phyloP scores from a whole-genome alignment of 2,329 filamentous ascomycete species.

The Cladophialophora yegresii region DNA sequence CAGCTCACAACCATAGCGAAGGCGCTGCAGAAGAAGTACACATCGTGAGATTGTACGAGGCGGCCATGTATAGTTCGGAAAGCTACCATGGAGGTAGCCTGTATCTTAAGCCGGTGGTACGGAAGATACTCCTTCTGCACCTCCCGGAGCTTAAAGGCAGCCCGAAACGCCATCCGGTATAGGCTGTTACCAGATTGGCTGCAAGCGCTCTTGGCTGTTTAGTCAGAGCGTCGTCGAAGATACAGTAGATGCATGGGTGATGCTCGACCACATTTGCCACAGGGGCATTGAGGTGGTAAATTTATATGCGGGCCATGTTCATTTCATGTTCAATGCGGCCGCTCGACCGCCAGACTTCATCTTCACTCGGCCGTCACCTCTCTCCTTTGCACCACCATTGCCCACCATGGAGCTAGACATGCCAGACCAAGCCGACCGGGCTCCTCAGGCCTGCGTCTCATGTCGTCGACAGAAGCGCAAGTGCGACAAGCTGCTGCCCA shows the following conservation, averaged over 20 bases:
- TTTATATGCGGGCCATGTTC: background rate
- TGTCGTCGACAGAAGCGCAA: constrained; percentile 55
- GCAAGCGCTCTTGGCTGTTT: constrained; percentile 1
- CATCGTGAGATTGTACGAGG: constrained; percentile 45
- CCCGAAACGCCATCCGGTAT: background rate
- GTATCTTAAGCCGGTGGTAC: background rate
- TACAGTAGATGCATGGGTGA: background rate
- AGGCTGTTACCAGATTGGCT: background rate
- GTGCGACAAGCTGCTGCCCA: constrained; percentile 55
- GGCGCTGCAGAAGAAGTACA: constrained; percentile 69
- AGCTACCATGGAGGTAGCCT: background rate
- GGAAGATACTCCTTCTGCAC: background rate
- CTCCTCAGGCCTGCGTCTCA: constrained; percentile 48
- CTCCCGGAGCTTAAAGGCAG: background rate
- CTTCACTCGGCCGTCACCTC: background rate
- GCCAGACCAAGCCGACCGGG: constrained; percentile 27
- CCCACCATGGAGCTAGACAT: constrained; percentile 22
- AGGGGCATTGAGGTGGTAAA: background rate
- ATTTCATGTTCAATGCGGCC: background rate
- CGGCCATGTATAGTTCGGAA: constrained; percentile 5
- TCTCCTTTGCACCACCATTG: background rate
- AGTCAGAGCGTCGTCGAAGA: background rate
- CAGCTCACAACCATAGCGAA: constrained; percentile 71
- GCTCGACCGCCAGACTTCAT: constrained; percentile 8
- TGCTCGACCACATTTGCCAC: background rate